Percentiles rank a stretch among this genome's conserved stretches.
Evolutionary conservation across 192 early-diverging fungal species (phyloP).

Genomic region (Entrophospora sp.): DNA sequence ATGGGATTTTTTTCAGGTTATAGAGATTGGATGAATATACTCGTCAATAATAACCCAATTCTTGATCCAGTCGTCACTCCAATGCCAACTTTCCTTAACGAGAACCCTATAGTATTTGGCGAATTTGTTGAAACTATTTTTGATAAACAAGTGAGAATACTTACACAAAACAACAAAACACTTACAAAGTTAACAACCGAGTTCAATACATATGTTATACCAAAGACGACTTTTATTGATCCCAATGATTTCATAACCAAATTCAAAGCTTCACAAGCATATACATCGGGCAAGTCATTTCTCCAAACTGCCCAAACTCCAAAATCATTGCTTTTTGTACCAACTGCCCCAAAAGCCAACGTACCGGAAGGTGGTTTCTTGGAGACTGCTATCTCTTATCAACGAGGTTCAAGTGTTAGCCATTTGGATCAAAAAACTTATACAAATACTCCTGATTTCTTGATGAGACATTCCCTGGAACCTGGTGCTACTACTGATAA

Average conservation of each 20-base stretch:
- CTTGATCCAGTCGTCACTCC: neutral
- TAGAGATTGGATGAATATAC: neutral
- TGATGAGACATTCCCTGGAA: conserved; percentile 28
- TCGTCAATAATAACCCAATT: neutral
- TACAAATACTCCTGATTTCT: conserved; percentile 25
- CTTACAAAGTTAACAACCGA: neutral
- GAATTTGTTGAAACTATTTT: conserved; percentile 23
- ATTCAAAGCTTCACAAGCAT: neutral
- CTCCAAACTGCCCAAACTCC: neutral
- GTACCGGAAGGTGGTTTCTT: conserved; percentile 2
- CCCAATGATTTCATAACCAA: neutral
- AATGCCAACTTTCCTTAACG: neutral
- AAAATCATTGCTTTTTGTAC: neutral
- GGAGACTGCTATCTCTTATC: conserved; percentile 29
- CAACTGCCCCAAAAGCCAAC: neutral
- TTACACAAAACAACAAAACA: neutral
- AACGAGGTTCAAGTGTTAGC: conserved; percentile 25
- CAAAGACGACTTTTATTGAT: neutral
- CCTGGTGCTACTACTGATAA: conserved; percentile 23
- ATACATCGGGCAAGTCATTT: neutral
- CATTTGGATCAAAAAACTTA: conserved; percentile 25
- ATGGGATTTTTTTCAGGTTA: conserved; percentile 28
- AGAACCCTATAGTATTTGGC: neutral
- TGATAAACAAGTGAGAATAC: conserved; percentile 21
- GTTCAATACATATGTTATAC: neutral